Conservation (phyloP, 371 early-diverging fungal species). For the Parasitella parasitica region DNA sequence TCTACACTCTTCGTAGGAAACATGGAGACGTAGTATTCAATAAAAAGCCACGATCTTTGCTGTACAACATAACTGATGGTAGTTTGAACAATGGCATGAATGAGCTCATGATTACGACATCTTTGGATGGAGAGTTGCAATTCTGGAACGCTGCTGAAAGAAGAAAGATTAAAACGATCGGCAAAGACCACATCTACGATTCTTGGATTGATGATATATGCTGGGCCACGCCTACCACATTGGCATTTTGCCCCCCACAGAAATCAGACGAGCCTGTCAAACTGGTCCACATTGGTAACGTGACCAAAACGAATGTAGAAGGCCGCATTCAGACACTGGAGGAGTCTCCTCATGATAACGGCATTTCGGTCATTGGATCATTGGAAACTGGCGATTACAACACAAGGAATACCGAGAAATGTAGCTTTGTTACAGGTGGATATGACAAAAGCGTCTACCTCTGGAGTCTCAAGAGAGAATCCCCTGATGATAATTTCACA, state of each 20-base stretch:
- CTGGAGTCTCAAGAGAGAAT: constrained; percentile 17
- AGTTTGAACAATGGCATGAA: constrained; percentile 3
- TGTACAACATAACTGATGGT: constrained; percentile 26
- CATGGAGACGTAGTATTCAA: neutral
- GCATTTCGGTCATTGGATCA: constrained; percentile 19
- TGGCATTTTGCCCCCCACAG: constrained; percentile 22
- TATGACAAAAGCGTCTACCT: constrained; percentile 34
- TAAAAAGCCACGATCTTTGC: constrained; percentile 35
- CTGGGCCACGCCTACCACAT: constrained; percentile 31
- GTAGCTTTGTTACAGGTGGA: constrained; percentile 40
- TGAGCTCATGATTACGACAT: constrained; percentile 33
- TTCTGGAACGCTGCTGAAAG: constrained; percentile 24
- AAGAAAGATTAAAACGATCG: constrained; percentile 27
- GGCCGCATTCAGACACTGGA: constrained; percentile 22
- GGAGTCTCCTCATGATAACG: constrained; percentile 32
- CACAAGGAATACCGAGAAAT: constrained; percentile 4
- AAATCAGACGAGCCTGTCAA: constrained; percentile 13
- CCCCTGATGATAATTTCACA: neutral
- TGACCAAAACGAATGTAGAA: constrained; percentile 19
- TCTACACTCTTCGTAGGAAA: neutral
- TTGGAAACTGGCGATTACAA: constrained; percentile 15
- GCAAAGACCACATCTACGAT: constrained; percentile 19
- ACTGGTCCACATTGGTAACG: constrained; percentile 14
- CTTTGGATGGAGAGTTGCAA: constrained; percentile 36
- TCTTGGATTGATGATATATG: constrained; percentile 40